Percentiles rank a stretch among this genome's conserved stretches.
Evolutionary conservation across 2,329 filamentous ascomycete species (phyloP).

Genomic region (Emericellopsis atlantica): DNA sequence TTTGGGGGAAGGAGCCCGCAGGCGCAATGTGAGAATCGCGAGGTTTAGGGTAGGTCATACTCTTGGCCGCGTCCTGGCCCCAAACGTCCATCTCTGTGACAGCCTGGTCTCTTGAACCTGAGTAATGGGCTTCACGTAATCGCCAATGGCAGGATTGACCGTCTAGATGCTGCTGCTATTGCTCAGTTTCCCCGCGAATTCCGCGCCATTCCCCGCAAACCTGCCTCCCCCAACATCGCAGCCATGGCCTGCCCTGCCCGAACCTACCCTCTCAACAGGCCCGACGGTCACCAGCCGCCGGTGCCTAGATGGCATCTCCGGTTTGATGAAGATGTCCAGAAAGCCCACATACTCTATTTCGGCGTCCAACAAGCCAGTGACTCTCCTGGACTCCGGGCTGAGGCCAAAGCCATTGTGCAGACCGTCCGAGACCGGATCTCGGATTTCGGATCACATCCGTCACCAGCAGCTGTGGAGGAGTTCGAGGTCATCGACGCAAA

Average conservation of each 20-base stretch:
- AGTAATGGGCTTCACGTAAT: too few species aligned
- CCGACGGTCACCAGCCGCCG: constrained; percentile 13
- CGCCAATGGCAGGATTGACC: too few species aligned
- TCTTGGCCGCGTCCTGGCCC: too few species aligned
- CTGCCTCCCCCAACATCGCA: too few species aligned
- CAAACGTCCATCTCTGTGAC: too few species aligned
- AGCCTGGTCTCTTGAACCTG: too few species aligned
- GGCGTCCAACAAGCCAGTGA: constrained; percentile 12
- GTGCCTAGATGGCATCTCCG: constrained; percentile 16
- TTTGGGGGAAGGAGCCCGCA: too few species aligned
- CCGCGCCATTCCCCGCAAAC: too few species aligned
- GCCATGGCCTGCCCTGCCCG: constrained; percentile 4
- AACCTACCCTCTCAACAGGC: constrained; percentile 14
- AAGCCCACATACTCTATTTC: constrained; percentile 13
- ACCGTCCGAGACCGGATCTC: constrained; percentile 1
- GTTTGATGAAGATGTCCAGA: constrained; percentile 5
- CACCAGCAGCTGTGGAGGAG: constrained; percentile 4
- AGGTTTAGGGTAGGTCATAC: too few species aligned
- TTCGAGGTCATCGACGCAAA: constrained; percentile 12
- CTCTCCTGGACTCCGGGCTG: constrained; percentile 3
- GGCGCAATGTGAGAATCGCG: too few species aligned
- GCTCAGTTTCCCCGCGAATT: too few species aligned
- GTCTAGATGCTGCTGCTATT: too few species aligned
- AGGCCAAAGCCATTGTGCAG: not conserved
- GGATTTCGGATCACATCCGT: not conserved